Evolutionary conservation across 768 basidiomycete genomes (phyloP).

Genomic region (Suillus lakei): DNA sequence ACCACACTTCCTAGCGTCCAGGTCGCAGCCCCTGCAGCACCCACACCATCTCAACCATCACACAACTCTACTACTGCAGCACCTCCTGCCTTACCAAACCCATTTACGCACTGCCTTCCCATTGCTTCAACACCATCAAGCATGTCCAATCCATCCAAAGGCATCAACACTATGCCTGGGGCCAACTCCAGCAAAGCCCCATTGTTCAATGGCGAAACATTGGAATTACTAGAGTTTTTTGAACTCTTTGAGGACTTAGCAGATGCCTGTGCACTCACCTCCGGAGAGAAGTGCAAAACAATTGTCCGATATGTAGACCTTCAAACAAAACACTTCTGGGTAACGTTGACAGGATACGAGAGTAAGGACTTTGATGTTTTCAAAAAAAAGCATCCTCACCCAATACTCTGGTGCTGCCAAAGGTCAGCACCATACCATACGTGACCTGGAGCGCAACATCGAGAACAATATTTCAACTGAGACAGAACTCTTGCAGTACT

Average conservation of each 20-base stretch:
- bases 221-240: not conserved
- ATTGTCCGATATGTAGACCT: conserved; percentile 7
- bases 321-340: conserved; percentile 9
- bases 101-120: too few relatives aligned
- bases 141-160: not conserved
- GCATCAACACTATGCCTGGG: not conserved
- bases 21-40: too few relatives aligned
- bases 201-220: not conserved
- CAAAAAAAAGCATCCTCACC: not conserved
- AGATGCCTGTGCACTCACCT: not conserved
- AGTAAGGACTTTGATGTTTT: conserved; percentile 5
- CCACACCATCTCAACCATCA: too few relatives aligned
- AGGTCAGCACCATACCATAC: not conserved
- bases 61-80: too few relatives aligned
- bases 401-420: conserved; percentile 9
- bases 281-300: conserved; percentile 7
- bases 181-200: not conserved
- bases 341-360: conserved; percentile 6
- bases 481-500: conserved; percentile 5
- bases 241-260: conserved; percentile 1
- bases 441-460: not conserved
- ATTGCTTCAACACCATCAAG: too few relatives aligned
- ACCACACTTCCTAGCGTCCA: too few relatives aligned
- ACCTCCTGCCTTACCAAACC: too few relatives aligned
- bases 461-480: conserved; percentile 9